Conservation (phyloP, 1,284 basidiomycete genomes). For the Albatrellus sp. region DNA sequence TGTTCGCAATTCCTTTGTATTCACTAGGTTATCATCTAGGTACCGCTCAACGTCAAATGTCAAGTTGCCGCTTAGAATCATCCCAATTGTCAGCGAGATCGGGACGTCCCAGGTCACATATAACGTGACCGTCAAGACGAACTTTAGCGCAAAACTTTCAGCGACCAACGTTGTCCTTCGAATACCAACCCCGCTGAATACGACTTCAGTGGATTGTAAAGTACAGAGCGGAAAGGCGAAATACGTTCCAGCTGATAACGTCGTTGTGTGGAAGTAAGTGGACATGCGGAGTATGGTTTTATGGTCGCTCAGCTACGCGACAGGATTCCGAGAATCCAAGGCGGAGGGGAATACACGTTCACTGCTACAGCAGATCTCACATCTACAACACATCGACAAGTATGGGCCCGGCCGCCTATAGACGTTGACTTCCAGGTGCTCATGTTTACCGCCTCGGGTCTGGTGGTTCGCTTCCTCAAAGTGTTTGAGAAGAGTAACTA, state of each 20-base stretch:
- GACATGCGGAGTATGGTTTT: background rate
- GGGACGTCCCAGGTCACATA: constrained; percentile 85
- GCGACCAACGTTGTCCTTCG: constrained; percentile 87
- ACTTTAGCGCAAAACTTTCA: constrained; percentile 84
- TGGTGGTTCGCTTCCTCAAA: constrained; percentile 95
- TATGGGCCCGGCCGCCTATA: constrained; percentile 96
- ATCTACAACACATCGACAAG: constrained; percentile 79
- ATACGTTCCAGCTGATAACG: constrained; percentile 90
- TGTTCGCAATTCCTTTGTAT: background rate
- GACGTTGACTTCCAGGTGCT: constrained; percentile 97
- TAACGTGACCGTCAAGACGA: constrained; percentile 61
- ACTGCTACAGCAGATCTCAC: constrained; percentile 77
- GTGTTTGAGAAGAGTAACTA: constrained; percentile 96
- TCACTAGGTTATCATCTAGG: constrained; percentile 25
- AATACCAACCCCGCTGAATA: constrained; percentile 94
- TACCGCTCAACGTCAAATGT: constrained; percentile 95
- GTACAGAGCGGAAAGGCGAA: constrained; percentile 91
- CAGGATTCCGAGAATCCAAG: constrained; percentile 88
- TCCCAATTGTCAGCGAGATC: constrained; percentile 88
- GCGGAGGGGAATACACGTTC: constrained; percentile 83
- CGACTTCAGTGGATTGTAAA: constrained; percentile 86
- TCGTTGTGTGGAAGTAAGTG: constrained; percentile 94
- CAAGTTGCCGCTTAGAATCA: constrained; percentile 84
- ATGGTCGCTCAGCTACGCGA: background rate
- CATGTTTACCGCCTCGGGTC: constrained; percentile 95